Base-by-base conservation (phyloP, 495 filamentous ascomycete species). In the Choiromyces venosus region DNA sequence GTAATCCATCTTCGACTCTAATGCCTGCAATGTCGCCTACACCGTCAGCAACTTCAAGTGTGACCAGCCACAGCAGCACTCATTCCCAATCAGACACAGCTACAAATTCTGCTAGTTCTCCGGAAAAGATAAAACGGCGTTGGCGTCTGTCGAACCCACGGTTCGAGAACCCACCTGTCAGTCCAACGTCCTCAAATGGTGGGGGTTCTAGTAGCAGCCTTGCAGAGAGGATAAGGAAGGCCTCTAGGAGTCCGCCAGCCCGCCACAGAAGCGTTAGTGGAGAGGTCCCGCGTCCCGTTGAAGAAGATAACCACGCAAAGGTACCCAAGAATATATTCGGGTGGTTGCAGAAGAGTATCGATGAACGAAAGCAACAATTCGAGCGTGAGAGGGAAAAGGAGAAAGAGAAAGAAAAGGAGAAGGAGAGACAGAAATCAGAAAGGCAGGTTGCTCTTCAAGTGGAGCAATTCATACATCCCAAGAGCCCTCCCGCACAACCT, bases 311-410 rank as follows among this genome's bases (percentile, higher is more conserved):
- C 52, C 52, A 61, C 81, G 33, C 87, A 89, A 80, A 79, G 38
- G 84, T 86, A 42, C 86, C 86, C 74, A 91, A 88, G 74, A 91
- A 91, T n/a, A 86, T 93, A 7, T 86, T 96, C 67, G 89, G 88
- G 21, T 96, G 94, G 87, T 87, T 97, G 76, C 92, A 92, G 80
- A 90, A 89, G 74, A 96, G 95, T 83, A 88, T 95, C 56, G 87
- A 90, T 25, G 91, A 93, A 76, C 88, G 89, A 37, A 92, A 90
- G 73, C 90, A 93, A 74, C 88, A 87, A 12, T 86, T 83, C 2
- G 88, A 90, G 80, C 73, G 25, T 61, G 52, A 61, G 52, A 61
- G 10, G 52, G 52, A 61, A 33, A 61, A 7, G 25, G 52, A 89
- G 91, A 67, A 78, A 83, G 74, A 81, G 83, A 66, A 83, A 79